Percentiles rank a stretch among this genome's conserved stretches.
These are phyloP conservation scores for Tylopilus intermedius DNA, from an alignment of 768 basidiomycete genomes.

Conservation along the genomic window DNA sequence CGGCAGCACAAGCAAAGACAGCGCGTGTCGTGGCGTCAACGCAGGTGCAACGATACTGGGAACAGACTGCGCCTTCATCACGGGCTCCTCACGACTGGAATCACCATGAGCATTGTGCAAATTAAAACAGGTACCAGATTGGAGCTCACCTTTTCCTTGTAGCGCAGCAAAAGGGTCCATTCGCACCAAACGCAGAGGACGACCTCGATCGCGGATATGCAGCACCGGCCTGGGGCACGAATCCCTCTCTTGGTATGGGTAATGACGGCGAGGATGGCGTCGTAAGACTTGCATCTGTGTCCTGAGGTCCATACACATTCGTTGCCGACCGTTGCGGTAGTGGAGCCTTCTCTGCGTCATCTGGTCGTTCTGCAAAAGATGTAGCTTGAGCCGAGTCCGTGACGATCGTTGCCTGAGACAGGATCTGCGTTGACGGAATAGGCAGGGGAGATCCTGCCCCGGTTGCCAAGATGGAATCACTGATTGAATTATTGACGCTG, in stretches of 20 bases:
- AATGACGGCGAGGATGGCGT: not conserved
- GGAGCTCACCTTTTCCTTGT: slow-evolving; percentile 17
- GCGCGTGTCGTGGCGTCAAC: slow-evolving; percentile 17
- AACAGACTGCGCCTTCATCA: not conserved
- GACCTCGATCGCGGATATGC: slow-evolving; percentile 60
- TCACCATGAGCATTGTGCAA: not conserved
- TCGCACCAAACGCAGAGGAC: slow-evolving; percentile 65
- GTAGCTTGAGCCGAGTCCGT: slow-evolving; percentile 13
- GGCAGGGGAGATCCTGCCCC: slow-evolving; percentile 9
- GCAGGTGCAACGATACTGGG: not conserved
- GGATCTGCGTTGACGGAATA: slow-evolving; percentile 8
- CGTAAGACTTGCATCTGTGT: not conserved
- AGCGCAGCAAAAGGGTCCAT: not conserved
- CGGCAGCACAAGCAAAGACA: slow-evolving; percentile 17
- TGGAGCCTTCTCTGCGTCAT: slow-evolving; percentile 12
- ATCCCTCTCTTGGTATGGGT: slow-evolving; percentile 56
- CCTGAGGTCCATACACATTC: not conserved
- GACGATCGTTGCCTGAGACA: slow-evolving; percentile 9
- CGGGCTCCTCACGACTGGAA: slow-evolving; percentile 20
- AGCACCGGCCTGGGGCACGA: slow-evolving; percentile 51
- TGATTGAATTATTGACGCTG: slow-evolving; percentile 5
- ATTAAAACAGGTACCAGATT: no score
- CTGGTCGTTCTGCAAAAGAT: not conserved
- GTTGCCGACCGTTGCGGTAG: slow-evolving; percentile 20
- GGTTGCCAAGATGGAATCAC: slow-evolving; percentile 7